Conservation (phyloP, 2,329 filamentous ascomycete species). For the Colletotrichum lini region DNA sequence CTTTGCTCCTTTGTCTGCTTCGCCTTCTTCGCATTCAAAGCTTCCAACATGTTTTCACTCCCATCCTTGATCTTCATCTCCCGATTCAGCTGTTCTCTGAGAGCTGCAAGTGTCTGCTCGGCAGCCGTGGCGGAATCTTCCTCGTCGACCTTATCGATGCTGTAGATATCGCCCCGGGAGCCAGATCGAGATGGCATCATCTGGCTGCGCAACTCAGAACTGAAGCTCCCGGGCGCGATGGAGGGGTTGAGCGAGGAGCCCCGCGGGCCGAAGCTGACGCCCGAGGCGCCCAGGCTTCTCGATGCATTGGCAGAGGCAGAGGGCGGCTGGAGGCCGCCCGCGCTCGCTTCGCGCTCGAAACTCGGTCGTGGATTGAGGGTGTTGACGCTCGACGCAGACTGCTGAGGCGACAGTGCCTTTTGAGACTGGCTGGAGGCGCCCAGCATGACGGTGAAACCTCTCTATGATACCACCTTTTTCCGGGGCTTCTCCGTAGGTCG, state of each 20-base stretch:
- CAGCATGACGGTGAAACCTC: conserved; percentile 59
- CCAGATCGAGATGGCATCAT: conserved; percentile 76
- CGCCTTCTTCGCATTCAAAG: conserved; percentile 92
- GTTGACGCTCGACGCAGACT: conserved; percentile 54
- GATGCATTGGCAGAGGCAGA: conserved; percentile 44
- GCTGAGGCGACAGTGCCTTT: conserved; percentile 62
- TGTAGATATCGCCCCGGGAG: conserved; percentile 67
- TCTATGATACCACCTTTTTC: conserved; percentile 43
- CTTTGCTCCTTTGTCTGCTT: conserved; percentile 95
- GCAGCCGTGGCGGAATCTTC: conserved; percentile 69
- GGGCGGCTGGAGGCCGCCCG: conserved; percentile 62
- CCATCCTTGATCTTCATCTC: conserved; percentile 99
- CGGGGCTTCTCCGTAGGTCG: conserved; percentile 38
- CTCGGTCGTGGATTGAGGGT: conserved; percentile 58
- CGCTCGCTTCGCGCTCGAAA: conserved; percentile 68
- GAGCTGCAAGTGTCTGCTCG: conserved; percentile 80
- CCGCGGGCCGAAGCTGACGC: conserved; percentile 75
- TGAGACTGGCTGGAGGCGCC: conserved; percentile 69
- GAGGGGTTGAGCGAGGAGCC: conserved; percentile 80
- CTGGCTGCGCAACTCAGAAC: conserved; percentile 84
- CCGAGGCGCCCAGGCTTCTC: conserved; percentile 67
- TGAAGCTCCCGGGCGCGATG: conserved; percentile 87
- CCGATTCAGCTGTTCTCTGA: conserved; percentile 90
- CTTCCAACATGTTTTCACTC: conserved; percentile 97
- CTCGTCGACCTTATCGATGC: conserved; percentile 74